These are phyloP conservation scores for Leucogyrophana mollusca DNA, from an alignment of 768 basidiomycete genomes.

Conservation along the genomic window DNA sequence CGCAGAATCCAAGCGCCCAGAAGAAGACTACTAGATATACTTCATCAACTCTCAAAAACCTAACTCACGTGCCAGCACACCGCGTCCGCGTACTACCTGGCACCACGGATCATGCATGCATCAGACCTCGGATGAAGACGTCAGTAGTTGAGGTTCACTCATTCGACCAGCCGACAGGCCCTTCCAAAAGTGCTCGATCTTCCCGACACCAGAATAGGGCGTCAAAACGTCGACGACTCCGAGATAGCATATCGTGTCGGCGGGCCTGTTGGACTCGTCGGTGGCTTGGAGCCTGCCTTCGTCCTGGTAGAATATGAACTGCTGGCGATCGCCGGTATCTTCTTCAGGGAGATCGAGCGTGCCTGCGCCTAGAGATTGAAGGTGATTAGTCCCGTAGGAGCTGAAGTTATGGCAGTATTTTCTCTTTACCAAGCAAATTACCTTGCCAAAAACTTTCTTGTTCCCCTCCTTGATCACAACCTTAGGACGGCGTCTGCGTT, in stretches of 20 bases:
- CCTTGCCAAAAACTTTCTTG: not conserved
- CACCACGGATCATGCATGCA: constrained; percentile 38
- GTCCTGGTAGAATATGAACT: constrained; percentile 95
- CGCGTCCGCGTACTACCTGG: too few relatives aligned
- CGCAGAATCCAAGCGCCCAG: too few relatives aligned
- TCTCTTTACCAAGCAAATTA: too few relatives aligned
- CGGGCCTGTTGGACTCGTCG: constrained; percentile 71
- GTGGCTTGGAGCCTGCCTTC: constrained; percentile 93
- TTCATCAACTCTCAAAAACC: too few relatives aligned
- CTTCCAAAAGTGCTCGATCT: constrained; percentile 90
- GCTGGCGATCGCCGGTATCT: constrained; percentile 53
- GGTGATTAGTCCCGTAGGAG: too few relatives aligned
- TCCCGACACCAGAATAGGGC: constrained; percentile 77
- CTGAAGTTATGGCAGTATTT: too few relatives aligned
- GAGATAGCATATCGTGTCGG: constrained; percentile 87
- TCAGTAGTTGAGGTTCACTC: too few relatives aligned
- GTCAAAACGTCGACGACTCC: constrained; percentile 97
- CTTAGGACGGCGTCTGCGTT: constrained; percentile 11
- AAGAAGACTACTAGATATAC: too few relatives aligned
- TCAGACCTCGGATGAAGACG: not conserved
- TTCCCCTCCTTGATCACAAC: constrained; percentile 8
- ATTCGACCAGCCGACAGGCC: constrained; percentile 85
- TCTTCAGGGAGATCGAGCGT: constrained; percentile 59
- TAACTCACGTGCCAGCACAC: too few relatives aligned
- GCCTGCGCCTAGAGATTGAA: constrained; percentile 51